Base-by-base conservation (phyloP, 768 basidiomycete genomes). In the Multifurca ochricompacta region DNA sequence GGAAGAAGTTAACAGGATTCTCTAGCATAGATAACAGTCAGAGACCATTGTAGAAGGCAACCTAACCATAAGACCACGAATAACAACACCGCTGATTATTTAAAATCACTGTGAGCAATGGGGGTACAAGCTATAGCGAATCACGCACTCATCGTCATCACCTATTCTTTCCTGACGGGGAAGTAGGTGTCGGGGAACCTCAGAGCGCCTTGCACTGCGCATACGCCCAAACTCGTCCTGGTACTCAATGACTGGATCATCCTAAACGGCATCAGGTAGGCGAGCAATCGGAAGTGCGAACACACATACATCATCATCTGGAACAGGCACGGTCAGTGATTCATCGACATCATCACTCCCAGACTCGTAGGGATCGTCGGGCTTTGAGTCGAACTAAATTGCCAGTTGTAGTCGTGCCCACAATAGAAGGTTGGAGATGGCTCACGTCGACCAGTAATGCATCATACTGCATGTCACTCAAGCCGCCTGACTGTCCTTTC, bases 181-280 rank as follows among this genome's bases (percentile, higher is more conserved):
- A 5, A 79, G 64, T 8, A 88, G 70, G 55, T 86, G 71, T 32
- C 87, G 76, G 36, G 91, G 90, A 1, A 92, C 77, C 63, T 92
- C 87, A 11, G 90, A 91, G 9, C 78, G 77, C 47, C 74, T 76
- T 16, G 77, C 80, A 1, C 78, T 86, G 55, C 88, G 74, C 35
- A 80, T 61, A n/a, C 91, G 81, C 32, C 90, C 90, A 64, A 89
- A 90, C 64, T 92, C 91, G 59, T 93, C 91, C 64, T 85, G 81
- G 55, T 91, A 91, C 66, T 92, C 91, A 5, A 91, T 74, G 28
- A 91, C 70, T 10, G 88, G 87, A 61, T 92, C 89, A 52, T 82
- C 75, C 82, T 88, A 53, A 1, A 48, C 2, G 23, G 18, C 13
- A 8, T 51, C 25, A 44, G 14, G 5, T 14, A 4, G 39, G 35